Base-by-base conservation (phyloP, 2,329 filamentous ascomycete species). In the Eutypa lata region DNA sequence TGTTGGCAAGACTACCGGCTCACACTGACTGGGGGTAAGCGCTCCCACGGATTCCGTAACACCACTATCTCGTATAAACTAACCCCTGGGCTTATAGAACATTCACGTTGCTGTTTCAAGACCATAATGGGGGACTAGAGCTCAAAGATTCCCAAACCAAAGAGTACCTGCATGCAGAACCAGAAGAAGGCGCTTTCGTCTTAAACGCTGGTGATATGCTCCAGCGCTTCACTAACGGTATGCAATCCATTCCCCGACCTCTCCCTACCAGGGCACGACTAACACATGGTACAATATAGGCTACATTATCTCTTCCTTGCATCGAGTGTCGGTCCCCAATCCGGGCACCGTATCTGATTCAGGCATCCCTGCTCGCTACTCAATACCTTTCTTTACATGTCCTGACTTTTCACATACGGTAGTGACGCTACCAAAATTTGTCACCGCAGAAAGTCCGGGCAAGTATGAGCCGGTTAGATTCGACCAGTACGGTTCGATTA, bases 101-200 rank as follows among this genome's bases (percentile, higher is more conserved):
- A 6, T 71, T 82, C 24, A 83, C 80, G 0, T 57, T 83, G 53
- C 65, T 82, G 7, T 81, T 82, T 58, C 80, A 83, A 59, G 79
- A 82, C 58, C 70, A 73, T 24, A 70, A 72, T 47, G 77, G 77
- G 3, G 79, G 79, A 0, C 60, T 82, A 19, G 76, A 82, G 55
- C 75, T 82, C 14, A 73, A 78, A 57, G 72, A 78, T 51, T 68
- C 60, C 66, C 42, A 45, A 3, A 53, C 57, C 2, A 26, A 58
- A 26, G 19, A 50, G 1, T 63, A 56, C 46, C 21, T 62, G 3
- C 48, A 47, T 19, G 59, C 61, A 3, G 51, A 55, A 19, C 61
- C 57, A 3, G 48, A 61, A 26, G 55, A 65, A 18, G 60, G 59
- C 1, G 51, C 62, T 2, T 49, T 65, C 7, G 51, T 65, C 18